Base-by-base conservation (phyloP, 2,329 filamentous ascomycete species). In the Ilyonectria robusta region DNA sequence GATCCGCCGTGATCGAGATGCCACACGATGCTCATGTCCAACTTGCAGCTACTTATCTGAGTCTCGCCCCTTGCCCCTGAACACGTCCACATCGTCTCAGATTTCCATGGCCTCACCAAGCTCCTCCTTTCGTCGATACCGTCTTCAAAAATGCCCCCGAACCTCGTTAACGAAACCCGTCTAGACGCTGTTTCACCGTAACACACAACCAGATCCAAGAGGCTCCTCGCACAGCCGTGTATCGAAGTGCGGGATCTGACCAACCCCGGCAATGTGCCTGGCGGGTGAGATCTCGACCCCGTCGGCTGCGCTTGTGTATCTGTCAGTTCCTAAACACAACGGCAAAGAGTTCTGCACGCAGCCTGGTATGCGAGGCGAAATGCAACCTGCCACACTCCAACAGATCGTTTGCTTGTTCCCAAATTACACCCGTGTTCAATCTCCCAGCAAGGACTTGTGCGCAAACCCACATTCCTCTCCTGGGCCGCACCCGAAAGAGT, bases 281-380 rank as follows among this genome's bases (percentile, higher is more conserved):
- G 31, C 42, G 59, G 33, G 62, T 47, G 56, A 70, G 58, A 68
- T 71, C 57, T 67, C 40, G 53, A 50, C 58, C 26, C 29, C 62
- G 58, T 56, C 58, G 61, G 58, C 58, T 66, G 50, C 55, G 15
- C 42, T 33, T 56, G 56, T 65, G 42, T 23, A 66, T 62, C 37
- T 59, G 31, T 57, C 42, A 65, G 56, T 40, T 23, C n/a, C 31
- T 47, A 57, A 37, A 60, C 62, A 56, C 44, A 54, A 53, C 23
- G 29, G 63, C 67, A 63, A 37, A 61, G 65, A 40, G 35, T 51
- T 5, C 35, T 75, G 72, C 72, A 68, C 29, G 60, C 46, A 70
- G 67, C 73, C 71, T 73, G 64, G 50, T 61, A 55, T 67, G 55
- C 62, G 66, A 70, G 68, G 65, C 63, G 62, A 74, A 63, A 72